Conservation (phyloP, 2,329 filamentous ascomycete genomes). For the Cladosporium sp. region DNA sequence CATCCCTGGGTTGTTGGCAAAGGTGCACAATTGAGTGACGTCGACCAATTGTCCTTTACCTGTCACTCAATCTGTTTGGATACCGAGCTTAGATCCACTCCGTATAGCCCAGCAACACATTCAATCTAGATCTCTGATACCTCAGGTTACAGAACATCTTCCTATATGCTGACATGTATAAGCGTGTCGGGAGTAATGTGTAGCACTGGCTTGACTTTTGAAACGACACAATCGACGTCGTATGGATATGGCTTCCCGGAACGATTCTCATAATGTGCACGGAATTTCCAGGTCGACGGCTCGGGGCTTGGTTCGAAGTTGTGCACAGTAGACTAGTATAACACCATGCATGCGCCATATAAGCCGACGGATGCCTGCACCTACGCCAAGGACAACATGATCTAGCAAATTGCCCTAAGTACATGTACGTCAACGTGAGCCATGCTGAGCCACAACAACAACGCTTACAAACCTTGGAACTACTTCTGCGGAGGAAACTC, state of each 20-base stretch:
- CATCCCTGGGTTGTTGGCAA: conserved; percentile 36
- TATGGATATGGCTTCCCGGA: not conserved
- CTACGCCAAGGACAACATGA: not conserved
- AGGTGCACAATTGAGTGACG: conserved; percentile 31
- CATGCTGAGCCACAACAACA: not conserved
- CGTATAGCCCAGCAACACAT: not conserved
- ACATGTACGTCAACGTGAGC: not conserved
- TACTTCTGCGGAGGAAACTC: not conserved
- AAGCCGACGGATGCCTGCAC: not conserved
- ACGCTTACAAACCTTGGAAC: not conserved
- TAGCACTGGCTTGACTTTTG: not conserved
- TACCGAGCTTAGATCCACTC: not conserved
- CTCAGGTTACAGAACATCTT: not conserved
- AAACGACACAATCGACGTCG: not conserved
- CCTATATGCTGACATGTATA: not conserved
- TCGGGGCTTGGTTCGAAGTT: not conserved
- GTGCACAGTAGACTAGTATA: not conserved
- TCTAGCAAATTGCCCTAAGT: not conserved
- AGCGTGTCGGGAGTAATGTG: not conserved
- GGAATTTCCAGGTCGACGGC: not conserved
- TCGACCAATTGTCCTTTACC: not conserved
- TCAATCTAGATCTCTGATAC: not conserved
- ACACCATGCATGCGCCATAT: too few relatives aligned
- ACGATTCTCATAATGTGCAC: not conserved
- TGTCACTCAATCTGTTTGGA: not conserved